Evolutionary conservation across 768 basidiomycete species (phyloP), one percentile per base, ranked within the genome.

Genomic region (Lentinus tigrinus): DNA sequence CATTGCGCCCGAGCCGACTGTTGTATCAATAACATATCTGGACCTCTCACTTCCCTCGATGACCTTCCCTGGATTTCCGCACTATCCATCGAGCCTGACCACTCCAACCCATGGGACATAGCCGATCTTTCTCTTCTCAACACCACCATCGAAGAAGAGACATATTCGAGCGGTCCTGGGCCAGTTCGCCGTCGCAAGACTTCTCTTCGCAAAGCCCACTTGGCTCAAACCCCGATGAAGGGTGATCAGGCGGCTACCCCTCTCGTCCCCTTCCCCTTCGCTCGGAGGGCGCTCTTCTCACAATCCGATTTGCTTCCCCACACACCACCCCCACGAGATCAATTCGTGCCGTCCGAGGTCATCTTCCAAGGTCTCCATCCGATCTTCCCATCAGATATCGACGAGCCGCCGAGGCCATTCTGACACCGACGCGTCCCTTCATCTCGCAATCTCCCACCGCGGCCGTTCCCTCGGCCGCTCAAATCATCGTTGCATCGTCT

Each of bases 21-120:
- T 40, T 72, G 71, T 27, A 54, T 77, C 56, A 74, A 77, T 40
- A 63, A 75, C 38, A 64, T 66, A 59, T 66, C 63, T 4, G 54
- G 59, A 27, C 69, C 73, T 2, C 57, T 67, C 37, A 62, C 75
- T 46, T 62, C 74, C 42, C 87, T 89, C 67, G 87, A 89, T 73
- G 74, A 78, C 26, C 78, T 89, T 10, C 85, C 87, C 4, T 89
- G 87, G 87, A 84, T 87, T 52, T 76, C 85, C 24, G 76, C 81
- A 8, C 73, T 88, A 49, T 82, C 88, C 51, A 58, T 72, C 51
- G 60, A 80, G 6, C 74, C 79, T 14, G 75, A 80, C 52, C 63
- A 65, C 56, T 54, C 74, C 64, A 74, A 77, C 64, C 72, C 72
- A 17, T 77, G 76, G 67, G 84, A 88, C 64, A 81, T 87, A 58